Percentiles rank a stretch among this genome's conserved stretches.
phyloP scores from a whole-genome alignment of 306 rosid genomes.

The Quercus cerris region DNA sequence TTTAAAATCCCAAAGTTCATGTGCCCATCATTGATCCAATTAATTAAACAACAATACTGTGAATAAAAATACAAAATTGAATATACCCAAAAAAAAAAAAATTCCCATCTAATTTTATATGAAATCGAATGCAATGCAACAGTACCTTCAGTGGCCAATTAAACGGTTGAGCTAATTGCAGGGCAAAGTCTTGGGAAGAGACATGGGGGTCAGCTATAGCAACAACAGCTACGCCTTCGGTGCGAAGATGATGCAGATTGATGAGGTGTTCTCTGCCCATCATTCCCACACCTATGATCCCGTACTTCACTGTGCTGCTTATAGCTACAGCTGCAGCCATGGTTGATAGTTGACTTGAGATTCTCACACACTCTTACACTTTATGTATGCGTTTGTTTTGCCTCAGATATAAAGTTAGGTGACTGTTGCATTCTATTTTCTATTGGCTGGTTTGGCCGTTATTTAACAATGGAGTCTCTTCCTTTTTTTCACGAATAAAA shows the following conservation, averaged over 20 bases:
- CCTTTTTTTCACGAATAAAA: too few relatives aligned
- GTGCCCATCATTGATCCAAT: not conserved
- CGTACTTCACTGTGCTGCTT: slow-evolving; percentile 50
- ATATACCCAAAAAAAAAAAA: not conserved
- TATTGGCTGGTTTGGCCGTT: too few relatives aligned
- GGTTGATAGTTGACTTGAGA: not conserved
- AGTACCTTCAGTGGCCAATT: slow-evolving; percentile 64
- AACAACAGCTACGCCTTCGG: slow-evolving; percentile 51
- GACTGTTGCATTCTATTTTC: not conserved
- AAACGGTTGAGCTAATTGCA: slow-evolving; percentile 59
- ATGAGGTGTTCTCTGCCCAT: slow-evolving; percentile 96
- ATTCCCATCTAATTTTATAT: not conserved
- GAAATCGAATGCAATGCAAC: not conserved
- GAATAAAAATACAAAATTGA: not conserved
- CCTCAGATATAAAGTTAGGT: not conserved
- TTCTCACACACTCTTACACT: not conserved
- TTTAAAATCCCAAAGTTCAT: not conserved
- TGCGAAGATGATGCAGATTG: slow-evolving; percentile 71
- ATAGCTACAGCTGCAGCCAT: slow-evolving; percentile 34
- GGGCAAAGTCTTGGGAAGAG: slow-evolving; percentile 66
- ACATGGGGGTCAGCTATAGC: slow-evolving; percentile 88
- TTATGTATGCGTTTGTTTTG: not conserved
- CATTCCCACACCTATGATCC: slow-evolving; percentile 96
- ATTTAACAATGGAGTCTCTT: too few relatives aligned
- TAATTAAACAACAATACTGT: not conserved